Evolutionary conservation across 768 basidiomycete species (phyloP).

Genomic region (Lanmaoa pseudosensibilis): DNA sequence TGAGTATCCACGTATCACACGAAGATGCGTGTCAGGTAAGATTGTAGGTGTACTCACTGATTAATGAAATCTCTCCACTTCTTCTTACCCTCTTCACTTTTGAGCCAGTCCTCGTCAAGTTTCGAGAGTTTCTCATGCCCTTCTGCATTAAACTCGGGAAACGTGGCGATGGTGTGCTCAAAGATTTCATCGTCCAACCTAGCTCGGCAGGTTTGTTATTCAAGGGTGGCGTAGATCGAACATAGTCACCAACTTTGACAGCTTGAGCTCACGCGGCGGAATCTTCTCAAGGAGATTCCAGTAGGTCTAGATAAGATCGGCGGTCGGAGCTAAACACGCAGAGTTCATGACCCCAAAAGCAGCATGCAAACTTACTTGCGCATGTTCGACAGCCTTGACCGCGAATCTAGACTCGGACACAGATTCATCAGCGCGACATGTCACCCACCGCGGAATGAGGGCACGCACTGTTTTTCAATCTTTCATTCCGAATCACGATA

Average conservation of each 20-base stretch:
- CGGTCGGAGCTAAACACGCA: conserved; percentile 7
- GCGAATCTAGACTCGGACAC: conserved; percentile 27
- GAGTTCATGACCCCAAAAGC: background rate
- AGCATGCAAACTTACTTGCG: conserved; percentile 64
- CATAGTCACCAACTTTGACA: conserved; percentile 67
- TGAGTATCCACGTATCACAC: conserved; percentile 11
- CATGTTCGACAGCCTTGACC: conserved; percentile 95
- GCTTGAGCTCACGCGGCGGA: conserved; percentile 66
- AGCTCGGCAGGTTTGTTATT: conserved; percentile 21
- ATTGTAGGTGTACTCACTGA: conserved; percentile 49
- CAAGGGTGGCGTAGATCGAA: conserved; percentile 1
- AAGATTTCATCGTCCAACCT: conserved; percentile 92
- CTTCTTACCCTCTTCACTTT: conserved; percentile 83
- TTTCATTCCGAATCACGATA: conserved; percentile 30
- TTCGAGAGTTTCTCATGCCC: conserved; percentile 48
- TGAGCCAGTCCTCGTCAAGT: conserved; percentile 92
- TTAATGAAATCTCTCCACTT: conserved; percentile 89
- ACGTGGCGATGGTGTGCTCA: conserved; percentile 67
- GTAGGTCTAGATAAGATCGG: conserved; percentile 64
- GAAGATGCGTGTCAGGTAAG: background rate
- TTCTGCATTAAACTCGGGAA: conserved; percentile 72
- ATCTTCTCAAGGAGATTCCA: conserved; percentile 90
- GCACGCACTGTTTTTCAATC: conserved; percentile 94
- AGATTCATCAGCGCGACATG: conserved; percentile 11
- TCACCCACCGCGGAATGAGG: background rate